Percentiles rank a stretch among this genome's conserved stretches.
Conservation (phyloP, 305 asterid species). For the Ruellia speciosa region DNA sequence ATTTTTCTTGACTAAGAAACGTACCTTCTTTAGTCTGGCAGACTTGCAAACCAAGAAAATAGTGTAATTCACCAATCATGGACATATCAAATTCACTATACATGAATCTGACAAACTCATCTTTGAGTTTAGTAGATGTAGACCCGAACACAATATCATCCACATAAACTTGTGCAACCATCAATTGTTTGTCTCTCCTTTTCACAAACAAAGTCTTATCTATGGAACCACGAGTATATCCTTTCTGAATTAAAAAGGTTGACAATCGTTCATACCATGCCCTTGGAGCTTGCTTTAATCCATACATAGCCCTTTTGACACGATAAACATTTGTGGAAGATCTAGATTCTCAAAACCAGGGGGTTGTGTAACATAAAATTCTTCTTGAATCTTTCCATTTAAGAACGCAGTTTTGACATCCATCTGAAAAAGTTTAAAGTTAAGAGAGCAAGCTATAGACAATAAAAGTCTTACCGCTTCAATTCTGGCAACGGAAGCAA, state of each 20-base stretch:
- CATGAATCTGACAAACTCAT: no score
- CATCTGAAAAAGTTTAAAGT: not conserved
- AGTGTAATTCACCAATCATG: no score
- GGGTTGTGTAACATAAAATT: not conserved
- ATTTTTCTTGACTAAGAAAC: no score
- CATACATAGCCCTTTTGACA: not conserved
- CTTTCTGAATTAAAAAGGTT: not conserved
- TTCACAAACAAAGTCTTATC: no score
- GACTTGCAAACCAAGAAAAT: no score
- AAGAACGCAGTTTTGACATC: not conserved
- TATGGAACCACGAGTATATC: no score
- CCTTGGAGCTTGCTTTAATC: not conserved
- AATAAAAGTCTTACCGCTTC: not conserved
- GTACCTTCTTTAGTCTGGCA: no score
- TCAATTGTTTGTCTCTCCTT: no score
- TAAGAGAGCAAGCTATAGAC: not conserved
- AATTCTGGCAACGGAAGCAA: not conserved
- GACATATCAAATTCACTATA: no score
- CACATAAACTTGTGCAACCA: no score
- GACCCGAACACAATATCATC: no score
- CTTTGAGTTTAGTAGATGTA: no score
- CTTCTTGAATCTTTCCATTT: not conserved
- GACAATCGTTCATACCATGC: not conserved
- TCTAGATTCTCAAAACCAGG: not conserved
- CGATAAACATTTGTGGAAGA: not conserved